A percentile compares a stretch with the other conserved stretches of the same genome.
Conservation (phyloP, 768 basidiomycete species). For the Mycena floridula region DNA sequence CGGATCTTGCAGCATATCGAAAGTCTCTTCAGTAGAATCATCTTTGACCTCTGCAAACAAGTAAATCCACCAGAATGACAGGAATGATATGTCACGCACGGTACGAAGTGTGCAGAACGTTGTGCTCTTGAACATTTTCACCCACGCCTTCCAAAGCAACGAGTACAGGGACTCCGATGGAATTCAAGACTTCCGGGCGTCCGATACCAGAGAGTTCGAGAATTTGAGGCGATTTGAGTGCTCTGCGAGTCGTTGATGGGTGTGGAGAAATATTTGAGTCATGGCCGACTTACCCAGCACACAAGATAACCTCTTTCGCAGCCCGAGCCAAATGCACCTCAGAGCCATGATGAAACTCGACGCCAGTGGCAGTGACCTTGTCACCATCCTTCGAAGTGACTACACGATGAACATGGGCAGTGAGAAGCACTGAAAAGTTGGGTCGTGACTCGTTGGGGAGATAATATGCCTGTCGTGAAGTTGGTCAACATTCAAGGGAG, state of each 20-base stretch:
- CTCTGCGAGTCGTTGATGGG: conserved; percentile 9
- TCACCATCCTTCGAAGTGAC: conserved; percentile 2
- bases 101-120: conserved; percentile 5
- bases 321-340: conserved; percentile 28
- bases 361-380: conserved; percentile 34
- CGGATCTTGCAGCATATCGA: conserved; percentile 23
- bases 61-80: neutral
- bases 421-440: conserved; percentile 18
- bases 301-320: conserved; percentile 45
- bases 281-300: conserved; percentile 26
- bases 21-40: conserved; percentile 17
- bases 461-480: conserved; percentile 17
- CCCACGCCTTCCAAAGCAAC: conserved; percentile 36
- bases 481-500: no score
- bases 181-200: conserved; percentile 28
- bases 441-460: conserved; percentile 13
- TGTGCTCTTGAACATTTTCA: conserved; percentile 48
- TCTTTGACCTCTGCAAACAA: conserved; percentile 21
- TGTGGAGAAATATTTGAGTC: neutral
- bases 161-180: conserved; percentile 30
- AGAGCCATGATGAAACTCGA: conserved; percentile 33
- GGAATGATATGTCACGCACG: conserved; percentile 15
- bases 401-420: conserved; percentile 22
- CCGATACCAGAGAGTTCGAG: conserved; percentile 59
- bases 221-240: conserved; percentile 43